These are phyloP conservation scores for Oryza nivara DNA, from an alignment of 176 grass and related monocot species.

Conservation along the genomic window DNA sequence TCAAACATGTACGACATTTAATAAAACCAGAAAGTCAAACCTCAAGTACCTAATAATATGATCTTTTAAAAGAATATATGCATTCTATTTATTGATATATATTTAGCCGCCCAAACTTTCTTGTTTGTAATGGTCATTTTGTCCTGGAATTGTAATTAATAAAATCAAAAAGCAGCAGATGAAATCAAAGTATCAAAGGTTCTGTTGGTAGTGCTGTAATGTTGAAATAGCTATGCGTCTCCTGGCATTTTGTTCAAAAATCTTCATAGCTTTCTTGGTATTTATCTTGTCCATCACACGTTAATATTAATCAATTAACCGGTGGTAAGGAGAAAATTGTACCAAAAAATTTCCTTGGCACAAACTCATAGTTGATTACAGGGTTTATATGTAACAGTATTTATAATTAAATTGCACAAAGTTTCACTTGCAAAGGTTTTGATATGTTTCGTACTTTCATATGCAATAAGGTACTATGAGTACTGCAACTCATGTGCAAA, in stretches of 20 bases:
- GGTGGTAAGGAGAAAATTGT: background rate
- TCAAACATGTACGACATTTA: background rate
- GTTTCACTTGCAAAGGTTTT: background rate
- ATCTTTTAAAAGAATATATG: background rate
- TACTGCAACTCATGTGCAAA: slow-evolving; percentile 26
- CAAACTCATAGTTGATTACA: slow-evolving; percentile 14
- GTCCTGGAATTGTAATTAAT: background rate
- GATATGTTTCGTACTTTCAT: slow-evolving; percentile 29
- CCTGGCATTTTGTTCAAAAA: background rate
- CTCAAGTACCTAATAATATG: background rate
- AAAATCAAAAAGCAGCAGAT: background rate
- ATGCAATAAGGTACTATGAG: background rate
- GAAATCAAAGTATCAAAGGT: background rate
- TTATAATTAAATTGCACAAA: background rate
- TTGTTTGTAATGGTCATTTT: background rate
- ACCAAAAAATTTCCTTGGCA: background rate
- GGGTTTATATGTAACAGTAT: background rate
- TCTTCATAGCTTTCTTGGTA: slow-evolving; percentile 19
- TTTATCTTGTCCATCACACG: background rate
- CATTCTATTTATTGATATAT: background rate
- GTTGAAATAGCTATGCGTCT: background rate
- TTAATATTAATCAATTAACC: slow-evolving; percentile 9
- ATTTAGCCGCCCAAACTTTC: background rate
- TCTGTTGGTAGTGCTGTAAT: background rate
- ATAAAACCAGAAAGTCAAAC: background rate